A percentile compares a stretch with the other conserved stretches of the same genome.
Conservation (phyloP, 2,329 filamentous ascomycete species). For the Botrytis medusae region DNA sequence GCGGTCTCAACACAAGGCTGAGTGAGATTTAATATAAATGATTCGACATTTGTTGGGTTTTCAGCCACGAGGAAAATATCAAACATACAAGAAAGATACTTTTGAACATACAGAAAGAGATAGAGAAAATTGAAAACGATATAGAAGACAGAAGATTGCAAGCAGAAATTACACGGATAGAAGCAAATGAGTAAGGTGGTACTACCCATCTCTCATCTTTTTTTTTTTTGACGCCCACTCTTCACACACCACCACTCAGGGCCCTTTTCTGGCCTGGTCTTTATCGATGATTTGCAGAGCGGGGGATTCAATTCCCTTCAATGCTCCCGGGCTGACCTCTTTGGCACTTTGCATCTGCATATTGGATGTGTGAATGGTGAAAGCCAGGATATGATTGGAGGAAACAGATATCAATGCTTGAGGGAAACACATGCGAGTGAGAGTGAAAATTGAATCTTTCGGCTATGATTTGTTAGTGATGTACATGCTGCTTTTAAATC, state of each 20-base stretch:
- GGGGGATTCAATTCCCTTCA: slow-evolving; percentile 15
- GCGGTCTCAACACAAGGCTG: slow-evolving; percentile 28
- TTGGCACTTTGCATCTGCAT: slow-evolving; percentile 7
- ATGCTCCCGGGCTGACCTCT: not conserved
- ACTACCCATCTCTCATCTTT: slow-evolving; percentile 7
- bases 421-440: slow-evolving; percentile 9
- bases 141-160: not conserved
- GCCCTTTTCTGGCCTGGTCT: not conserved
- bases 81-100: not conserved
- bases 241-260: slow-evolving; percentile 15
- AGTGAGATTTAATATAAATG: slow-evolving; percentile 18
- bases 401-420: not conserved
- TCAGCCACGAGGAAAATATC: slow-evolving; percentile 4
- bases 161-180: not conserved
- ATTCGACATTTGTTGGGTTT: not conserved
- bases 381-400: slow-evolving; percentile 13
- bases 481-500: slow-evolving; percentile 4
- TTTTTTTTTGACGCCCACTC: slow-evolving; percentile 17
- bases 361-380: not conserved
- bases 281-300: slow-evolving; percentile 20
- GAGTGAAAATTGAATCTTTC: slow-evolving; percentile 1
- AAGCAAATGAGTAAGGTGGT: slow-evolving; percentile 11
- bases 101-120: not conserved
- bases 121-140: not conserved
- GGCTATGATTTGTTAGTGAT: slow-evolving; percentile 15